Percentiles rank a stretch among this genome's conserved stretches.
Conservation (phyloP, 2,329 filamentous ascomycete genomes). For the Sphaceloma murrayae region DNA sequence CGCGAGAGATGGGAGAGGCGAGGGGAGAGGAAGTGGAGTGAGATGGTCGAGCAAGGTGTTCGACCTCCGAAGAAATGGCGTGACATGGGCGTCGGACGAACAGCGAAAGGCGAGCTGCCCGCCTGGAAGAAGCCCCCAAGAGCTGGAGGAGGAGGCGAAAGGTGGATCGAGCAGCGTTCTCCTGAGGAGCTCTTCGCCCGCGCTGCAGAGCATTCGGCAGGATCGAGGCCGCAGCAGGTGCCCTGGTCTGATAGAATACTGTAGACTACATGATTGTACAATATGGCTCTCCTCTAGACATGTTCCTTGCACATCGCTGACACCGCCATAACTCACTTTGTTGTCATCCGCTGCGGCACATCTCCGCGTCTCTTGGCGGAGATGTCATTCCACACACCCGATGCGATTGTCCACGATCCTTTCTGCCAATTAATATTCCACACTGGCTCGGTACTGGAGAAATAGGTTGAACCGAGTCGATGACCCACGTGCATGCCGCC, state of each 20-base stretch:
- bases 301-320: no score
- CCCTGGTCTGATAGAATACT: conserved; percentile 6
- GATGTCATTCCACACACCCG: conserved; percentile 9
- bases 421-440: no score
- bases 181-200: conserved; percentile 15
- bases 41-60: conserved; percentile 42
- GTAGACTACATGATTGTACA: no score
- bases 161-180: conserved; percentile 18
- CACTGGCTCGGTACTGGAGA: no score
- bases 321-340: not conserved
- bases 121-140: conserved; percentile 16
- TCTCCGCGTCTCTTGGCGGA: conserved; percentile 2
- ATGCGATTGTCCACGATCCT: not conserved
- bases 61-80: conserved; percentile 48
- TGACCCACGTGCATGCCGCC: not conserved
- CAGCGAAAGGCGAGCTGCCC: conserved; percentile 16
- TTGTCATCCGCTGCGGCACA: not conserved
- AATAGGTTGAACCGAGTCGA: not conserved
- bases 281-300: no score
- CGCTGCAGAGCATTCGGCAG: conserved; percentile 6
- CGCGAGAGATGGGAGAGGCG: conserved; percentile 39
- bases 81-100: conserved; percentile 33
- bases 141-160: conserved; percentile 14
- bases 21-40: conserved; percentile 41
- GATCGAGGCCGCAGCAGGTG: not conserved